Evolutionary conservation across 108 stramenopile species (phyloP).

Genomic region (Fragilaria crotonensis): DNA sequence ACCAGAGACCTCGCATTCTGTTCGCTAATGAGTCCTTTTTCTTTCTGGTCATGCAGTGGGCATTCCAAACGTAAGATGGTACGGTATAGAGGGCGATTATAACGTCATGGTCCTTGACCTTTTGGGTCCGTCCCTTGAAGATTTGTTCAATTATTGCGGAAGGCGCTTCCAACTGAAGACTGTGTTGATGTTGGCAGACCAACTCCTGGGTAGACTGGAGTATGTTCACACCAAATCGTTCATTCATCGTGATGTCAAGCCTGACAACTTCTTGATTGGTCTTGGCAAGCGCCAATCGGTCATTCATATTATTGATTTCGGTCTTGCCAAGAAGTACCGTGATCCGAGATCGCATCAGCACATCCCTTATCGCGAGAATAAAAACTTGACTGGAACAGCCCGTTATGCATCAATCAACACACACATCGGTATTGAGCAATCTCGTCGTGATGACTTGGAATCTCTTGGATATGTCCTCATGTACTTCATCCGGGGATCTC

Average conservation of each 20-base stretch:
- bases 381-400: conserved; percentile 98
- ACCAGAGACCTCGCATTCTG: too few relatives aligned
- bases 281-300: conserved; percentile 92
- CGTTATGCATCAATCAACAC: conserved; percentile 99
- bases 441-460: conserved; percentile 97
- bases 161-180: conserved; percentile 95
- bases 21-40: conserved; percentile 3
- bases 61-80: conserved; percentile 99
- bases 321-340: conserved; percentile 98
- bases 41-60: conserved; percentile 27
- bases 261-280: conserved; percentile 99
- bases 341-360: conserved; percentile 99
- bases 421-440: conserved; percentile 96
- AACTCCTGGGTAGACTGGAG: conserved; percentile 93
- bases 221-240: conserved; percentile 99
- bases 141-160: conserved; percentile 99
- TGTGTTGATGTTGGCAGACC: conserved; percentile 97
- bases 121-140: conserved; percentile 97
- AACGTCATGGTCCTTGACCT: conserved; percentile 99
- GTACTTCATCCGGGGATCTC: conserved; percentile 98
- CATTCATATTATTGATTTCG: conserved; percentile 99
- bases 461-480: conserved; percentile 98
- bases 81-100: conserved; percentile 99
- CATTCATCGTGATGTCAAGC: conserved; percentile 99
- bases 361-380: conserved; percentile 99